Evolutionary conservation across 257 asterid genomes (phyloP), one percentile per base, ranked within the genome.

Genomic region (Catharanthus roseus): DNA sequence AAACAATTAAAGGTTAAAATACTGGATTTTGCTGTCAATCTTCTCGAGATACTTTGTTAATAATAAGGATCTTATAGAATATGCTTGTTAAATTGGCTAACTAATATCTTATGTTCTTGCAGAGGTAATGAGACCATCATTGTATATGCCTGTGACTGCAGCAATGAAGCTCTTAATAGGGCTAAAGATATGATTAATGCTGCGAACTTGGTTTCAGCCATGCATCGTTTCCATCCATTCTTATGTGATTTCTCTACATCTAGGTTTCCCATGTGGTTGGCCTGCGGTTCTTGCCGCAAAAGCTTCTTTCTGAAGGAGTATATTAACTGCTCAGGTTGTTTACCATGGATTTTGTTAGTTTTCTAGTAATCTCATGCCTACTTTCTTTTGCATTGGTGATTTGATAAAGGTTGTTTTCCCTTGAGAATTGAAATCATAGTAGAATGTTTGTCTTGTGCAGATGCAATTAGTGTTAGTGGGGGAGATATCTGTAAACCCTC

Each of bases 61-160:
- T 61, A 33, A 34, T 34, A 16, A 19, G 18, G 26, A 18, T 58
- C 16, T 16, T n/a, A 19, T 6, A 33, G 23, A 18, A 61, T 61
- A 10, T 34, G 9, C 28, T 33, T 61, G 28, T 61, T 34, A 31
- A 18, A 47, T 51, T 18, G 12, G 13, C 72, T 74, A 45, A 61
- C 67, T 42, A 24, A 42, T 21, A 23, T 41, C 19, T 13, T 47
- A 42, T 68, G 53, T 68, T 34, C 9, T 39, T 74, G 78, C 81
- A 90, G 97, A 77, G 91, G 83, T 69, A 85, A 81, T 39, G 88
- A 84, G 74, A 78, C 76, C 81, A 80, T 83, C 70, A 68, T 72
- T 65, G 55, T 93, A 67, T 93, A 86, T 74, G 98, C 95, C 39
- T 87, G 97, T 74, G 98, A 93, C 77, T 87, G 96, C 79, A 87